Evolutionary conservation across 192 early-diverging fungal genomes (phyloP), one percentile per base, ranked within the genome.

Genomic region (Radiomyces spectabilis): DNA sequence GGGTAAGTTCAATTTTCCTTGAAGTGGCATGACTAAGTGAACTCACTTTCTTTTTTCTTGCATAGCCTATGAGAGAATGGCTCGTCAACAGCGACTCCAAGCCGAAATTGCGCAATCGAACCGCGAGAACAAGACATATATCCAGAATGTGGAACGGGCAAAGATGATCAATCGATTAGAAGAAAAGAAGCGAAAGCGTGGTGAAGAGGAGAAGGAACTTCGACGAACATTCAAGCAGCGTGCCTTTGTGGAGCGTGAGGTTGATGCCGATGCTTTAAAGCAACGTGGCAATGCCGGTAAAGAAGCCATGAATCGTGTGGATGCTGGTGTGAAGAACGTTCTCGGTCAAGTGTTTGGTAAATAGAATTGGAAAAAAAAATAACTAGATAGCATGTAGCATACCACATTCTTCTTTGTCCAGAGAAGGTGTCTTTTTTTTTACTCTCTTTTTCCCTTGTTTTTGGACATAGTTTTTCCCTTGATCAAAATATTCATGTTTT

Each of bases 101-200:
- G 81, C 79, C 5, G 94, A 96, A 67, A 87, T 93, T 60, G 74
- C 66, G 25, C 89, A 92, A 71, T 87, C 88, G 10, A 83, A 84
- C 59, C 72, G 88, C 33, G 95, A 98, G 57, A 87, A 86, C 45
- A 91, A 93, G 65, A 79, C 74, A 3, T 95, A 93, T 68, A 34
- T 93, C 46, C 81, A 75, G 59, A 98, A 91, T 63, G 94, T 98
- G 25, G 87, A 86, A 32, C 82, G 80, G 51, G 79, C 89, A 22
- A 93, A 93, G 76, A 96, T 90, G 84, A 75, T 93, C 43, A 71
- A 79, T 43, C 81, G 77, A 31, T 90, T 95, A 46, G 80, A 88
- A 68, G 75, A 74, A 6, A 86, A 80, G 61, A 82, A 87, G 65
- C 61, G 64, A 19, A 78, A 76, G 41, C 71, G 80, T 53, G 58